Conservation (phyloP, 2,329 filamentous ascomycete genomes). For the Coniochaeta ligniaria region DNA sequence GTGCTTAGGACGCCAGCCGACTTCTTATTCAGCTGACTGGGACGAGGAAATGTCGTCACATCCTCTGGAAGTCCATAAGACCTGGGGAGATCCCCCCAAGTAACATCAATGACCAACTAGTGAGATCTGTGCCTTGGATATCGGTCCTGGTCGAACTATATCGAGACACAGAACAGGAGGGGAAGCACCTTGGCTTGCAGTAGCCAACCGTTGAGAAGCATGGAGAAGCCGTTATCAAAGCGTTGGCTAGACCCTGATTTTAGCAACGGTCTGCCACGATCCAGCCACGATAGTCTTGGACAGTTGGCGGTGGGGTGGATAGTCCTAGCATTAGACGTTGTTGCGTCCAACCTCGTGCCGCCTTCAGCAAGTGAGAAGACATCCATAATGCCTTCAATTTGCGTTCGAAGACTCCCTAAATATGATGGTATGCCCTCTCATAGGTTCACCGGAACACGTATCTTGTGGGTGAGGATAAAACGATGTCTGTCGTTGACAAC, state of each 20-base stretch:
- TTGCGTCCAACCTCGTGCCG: neutral
- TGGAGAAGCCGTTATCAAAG: neutral
- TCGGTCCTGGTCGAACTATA: neutral
- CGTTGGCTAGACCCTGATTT: neutral
- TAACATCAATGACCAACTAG: neutral
- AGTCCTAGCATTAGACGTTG: neutral
- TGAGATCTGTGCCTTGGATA: neutral
- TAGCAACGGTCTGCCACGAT: neutral
- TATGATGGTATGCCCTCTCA: neutral
- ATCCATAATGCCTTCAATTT: neutral
- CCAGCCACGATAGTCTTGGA: neutral
- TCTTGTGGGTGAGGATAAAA: neutral
- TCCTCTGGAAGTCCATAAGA: neutral
- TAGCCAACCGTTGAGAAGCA: neutral
- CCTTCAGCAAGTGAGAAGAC: neutral
- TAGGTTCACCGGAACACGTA: neutral
- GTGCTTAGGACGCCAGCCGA: neutral
- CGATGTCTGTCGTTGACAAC: neutral
- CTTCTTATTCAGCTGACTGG: neutral
- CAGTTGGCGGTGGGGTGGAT: neutral
- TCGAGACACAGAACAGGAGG: neutral
- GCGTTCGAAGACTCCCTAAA: neutral
- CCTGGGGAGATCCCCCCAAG: neutral
- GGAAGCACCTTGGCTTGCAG: neutral
- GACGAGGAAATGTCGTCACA: neutral